Evolutionary conservation across 805 yeast species (phyloP).

Genomic region (Metschnikowia proteae): DNA sequence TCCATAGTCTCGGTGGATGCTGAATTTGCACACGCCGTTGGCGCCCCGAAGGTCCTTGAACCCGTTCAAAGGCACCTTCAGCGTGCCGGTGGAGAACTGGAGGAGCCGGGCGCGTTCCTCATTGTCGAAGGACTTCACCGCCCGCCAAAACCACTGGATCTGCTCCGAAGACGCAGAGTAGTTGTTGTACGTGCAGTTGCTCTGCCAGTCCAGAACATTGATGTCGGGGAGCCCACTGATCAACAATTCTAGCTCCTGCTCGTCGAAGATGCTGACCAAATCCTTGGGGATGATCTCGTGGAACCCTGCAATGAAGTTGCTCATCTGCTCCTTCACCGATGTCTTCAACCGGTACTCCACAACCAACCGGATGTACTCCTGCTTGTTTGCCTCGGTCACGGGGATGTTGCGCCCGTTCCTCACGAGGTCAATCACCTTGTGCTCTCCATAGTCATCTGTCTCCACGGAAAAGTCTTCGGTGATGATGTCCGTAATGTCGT

Average conservation of each 20-base stretch:
- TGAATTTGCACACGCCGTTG: slow-evolving; percentile 79
- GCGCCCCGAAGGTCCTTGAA: slow-evolving; percentile 87
- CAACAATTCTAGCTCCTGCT: slow-evolving; percentile 88
- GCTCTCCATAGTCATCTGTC: slow-evolving; percentile 90
- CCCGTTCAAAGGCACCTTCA: slow-evolving; percentile 93
- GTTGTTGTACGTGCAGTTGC: slow-evolving; percentile 74
- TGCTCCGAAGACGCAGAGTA: slow-evolving; percentile 81
- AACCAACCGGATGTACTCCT: slow-evolving; percentile 78
- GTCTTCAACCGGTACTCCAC: slow-evolving; percentile 83
- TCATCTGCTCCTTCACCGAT: slow-evolving; percentile 85
- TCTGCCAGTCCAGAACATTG: slow-evolving; percentile 94
- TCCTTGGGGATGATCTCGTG: slow-evolving; percentile 86
- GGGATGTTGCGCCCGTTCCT: slow-evolving; percentile 79
- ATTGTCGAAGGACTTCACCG: slow-evolving; percentile 86
- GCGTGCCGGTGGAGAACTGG: slow-evolving; percentile 96
- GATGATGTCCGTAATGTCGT: slow-evolving; percentile 92
- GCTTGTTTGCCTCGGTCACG: slow-evolving; percentile 88
- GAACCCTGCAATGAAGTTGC: slow-evolving; percentile 80
- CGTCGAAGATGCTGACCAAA: slow-evolving; percentile 82
- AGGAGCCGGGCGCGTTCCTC: slow-evolving; percentile 92
- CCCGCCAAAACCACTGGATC: slow-evolving; percentile 97
- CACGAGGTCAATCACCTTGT: slow-evolving; percentile 73
- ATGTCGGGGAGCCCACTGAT: slow-evolving; percentile 95
- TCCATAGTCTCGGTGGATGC: slow-evolving; percentile 87
- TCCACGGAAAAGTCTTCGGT: slow-evolving; percentile 94